These are phyloP conservation scores for Backusella mclennaniae DNA, from an alignment of 192 early-diverging fungal genomes.

Conservation along the genomic window DNA sequence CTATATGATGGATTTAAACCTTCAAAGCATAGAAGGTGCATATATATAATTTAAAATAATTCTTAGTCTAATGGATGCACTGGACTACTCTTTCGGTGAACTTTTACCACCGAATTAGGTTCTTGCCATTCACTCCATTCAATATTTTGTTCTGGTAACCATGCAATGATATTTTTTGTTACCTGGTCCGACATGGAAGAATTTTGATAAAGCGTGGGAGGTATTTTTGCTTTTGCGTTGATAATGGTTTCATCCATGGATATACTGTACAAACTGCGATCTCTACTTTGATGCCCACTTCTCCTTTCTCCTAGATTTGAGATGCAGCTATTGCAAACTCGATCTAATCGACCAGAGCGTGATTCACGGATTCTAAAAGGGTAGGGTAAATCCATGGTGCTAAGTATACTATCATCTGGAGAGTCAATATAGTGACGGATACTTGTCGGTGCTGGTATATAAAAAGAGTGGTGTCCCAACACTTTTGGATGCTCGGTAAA, in stretches of 20 bases:
- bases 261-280: background rate
- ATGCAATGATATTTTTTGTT: background rate
- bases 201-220: background rate
- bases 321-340: background rate
- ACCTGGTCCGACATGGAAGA: background rate
- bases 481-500: conserved; percentile 3
- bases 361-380: background rate
- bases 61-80: background rate
- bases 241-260: background rate
- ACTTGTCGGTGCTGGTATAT: background rate
- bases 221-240: background rate
- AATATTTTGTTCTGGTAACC: background rate
- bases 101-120: background rate
- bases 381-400: background rate
- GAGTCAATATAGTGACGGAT: background rate
- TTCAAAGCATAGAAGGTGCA: background rate
- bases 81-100: background rate
- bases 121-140: background rate
- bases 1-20: background rate
- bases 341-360: background rate
- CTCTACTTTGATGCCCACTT: background rate
- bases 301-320: background rate
- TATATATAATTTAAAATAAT: background rate
- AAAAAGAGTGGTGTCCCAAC: background rate
- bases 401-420: background rate